phyloP scores from a whole-genome alignment of 768 basidiomycete species.

The Chalciporus piperatus region DNA sequence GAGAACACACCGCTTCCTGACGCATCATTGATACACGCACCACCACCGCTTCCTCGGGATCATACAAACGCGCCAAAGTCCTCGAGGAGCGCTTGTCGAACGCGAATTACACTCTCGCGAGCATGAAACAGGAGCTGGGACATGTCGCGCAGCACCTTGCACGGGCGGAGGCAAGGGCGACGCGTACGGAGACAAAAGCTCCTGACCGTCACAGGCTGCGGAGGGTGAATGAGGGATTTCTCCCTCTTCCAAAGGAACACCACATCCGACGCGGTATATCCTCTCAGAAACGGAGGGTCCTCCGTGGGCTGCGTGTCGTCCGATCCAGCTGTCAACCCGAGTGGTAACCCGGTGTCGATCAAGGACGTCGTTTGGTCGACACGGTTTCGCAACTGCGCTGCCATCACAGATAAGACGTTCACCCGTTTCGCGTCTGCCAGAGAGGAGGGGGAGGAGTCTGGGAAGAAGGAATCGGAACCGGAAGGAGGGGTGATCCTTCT shows the following conservation, averaged over 20 bases:
- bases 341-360: constrained; percentile 27
- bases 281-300: constrained; percentile 3
- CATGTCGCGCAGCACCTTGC: too few species aligned
- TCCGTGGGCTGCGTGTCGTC: constrained; percentile 26
- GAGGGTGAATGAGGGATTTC: constrained; percentile 36
- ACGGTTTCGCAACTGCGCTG: constrained; percentile 42
- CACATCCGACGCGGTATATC: constrained; percentile 41
- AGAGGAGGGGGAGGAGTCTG: background rate
- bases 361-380: constrained; percentile 41
- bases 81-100: too few species aligned
- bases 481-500: constrained; percentile 19
- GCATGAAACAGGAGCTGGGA: too few species aligned
- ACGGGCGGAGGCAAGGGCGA: too few species aligned
- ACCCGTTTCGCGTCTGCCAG: constrained; percentile 19
- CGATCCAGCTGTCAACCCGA: constrained; percentile 32
- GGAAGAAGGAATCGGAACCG: background rate
- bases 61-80: too few species aligned
- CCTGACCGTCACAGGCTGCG: too few species aligned
- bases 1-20: too few species aligned
- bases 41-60: too few species aligned
- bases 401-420: constrained; percentile 40
- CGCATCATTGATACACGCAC: too few species aligned
- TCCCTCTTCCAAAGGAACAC: constrained; percentile 35
- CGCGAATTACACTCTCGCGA: too few species aligned
- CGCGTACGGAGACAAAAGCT: too few species aligned